Percentiles rank a stretch among this genome's conserved stretches.
Evolutionary conservation across 1,284 basidiomycete species (phyloP).

Genomic region (Mycocalia duriaeana): DNA sequence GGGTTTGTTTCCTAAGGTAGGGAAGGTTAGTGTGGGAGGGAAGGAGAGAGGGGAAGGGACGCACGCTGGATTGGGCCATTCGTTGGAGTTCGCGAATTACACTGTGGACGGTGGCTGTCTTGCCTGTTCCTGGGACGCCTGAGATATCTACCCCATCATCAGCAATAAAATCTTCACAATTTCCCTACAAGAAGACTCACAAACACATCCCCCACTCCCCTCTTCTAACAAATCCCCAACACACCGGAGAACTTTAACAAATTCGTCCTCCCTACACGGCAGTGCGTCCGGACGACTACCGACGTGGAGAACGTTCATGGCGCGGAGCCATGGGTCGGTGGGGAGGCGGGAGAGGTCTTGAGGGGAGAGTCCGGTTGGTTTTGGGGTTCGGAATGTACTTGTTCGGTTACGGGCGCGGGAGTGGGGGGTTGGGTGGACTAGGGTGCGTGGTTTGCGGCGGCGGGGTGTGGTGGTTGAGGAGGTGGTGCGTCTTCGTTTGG

Average conservation of each 20-base stretch:
- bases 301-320: constrained; percentile 89
- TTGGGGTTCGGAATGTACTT: constrained; percentile 9
- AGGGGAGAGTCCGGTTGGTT: constrained; percentile 22
- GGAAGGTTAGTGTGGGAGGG: background rate
- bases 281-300: constrained; percentile 87
- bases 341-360: constrained; percentile 45
- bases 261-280: constrained; percentile 90
- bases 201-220: constrained; percentile 92
- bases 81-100: constrained; percentile 84
- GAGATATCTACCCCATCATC: constrained; percentile 70
- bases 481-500: background rate
- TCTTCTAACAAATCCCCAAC: constrained; percentile 88
- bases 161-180: background rate
- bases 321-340: constrained; percentile 75
- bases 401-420: background rate
- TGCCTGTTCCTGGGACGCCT: constrained; percentile 96
- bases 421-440: constrained; percentile 10
- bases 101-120: constrained; percentile 95
- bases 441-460: constrained; percentile 17
- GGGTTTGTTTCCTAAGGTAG: constrained; percentile 75
- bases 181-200: constrained; percentile 44
- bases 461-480: background rate
- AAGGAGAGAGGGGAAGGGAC: constrained; percentile 18
- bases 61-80: constrained; percentile 76
- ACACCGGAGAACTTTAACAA: constrained; percentile 68